These are phyloP conservation scores for Teunomyces aglyptinius DNA, from an alignment of 805 yeast genomes.

Conservation along the genomic window DNA sequence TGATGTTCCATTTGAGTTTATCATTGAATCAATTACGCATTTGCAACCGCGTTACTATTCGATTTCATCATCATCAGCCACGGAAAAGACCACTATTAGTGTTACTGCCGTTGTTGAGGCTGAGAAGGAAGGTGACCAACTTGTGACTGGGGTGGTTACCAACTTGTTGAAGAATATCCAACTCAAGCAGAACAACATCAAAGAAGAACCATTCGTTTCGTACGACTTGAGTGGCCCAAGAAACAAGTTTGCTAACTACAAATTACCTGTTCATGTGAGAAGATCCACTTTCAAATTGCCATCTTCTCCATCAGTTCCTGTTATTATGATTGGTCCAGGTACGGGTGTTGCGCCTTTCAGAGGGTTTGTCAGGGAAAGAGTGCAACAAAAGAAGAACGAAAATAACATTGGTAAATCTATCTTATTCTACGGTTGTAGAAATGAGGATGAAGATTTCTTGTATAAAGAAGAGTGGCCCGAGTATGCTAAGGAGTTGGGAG, in stretches of 20 bases:
- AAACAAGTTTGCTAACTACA: slow-evolving; percentile 46
- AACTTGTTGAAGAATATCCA: slow-evolving; percentile 78
- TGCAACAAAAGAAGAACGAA: slow-evolving; percentile 41
- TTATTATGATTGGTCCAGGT: slow-evolving; percentile 95
- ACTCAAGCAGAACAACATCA: slow-evolving; percentile 47
- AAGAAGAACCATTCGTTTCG: slow-evolving; percentile 44
- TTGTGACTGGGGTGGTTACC: slow-evolving; percentile 85
- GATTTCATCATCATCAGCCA: slow-evolving; percentile 82
- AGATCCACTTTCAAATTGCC: slow-evolving; percentile 95
- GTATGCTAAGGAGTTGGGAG: slow-evolving; percentile 60
- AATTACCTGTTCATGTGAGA: slow-evolving; percentile 88
- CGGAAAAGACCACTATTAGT: slow-evolving; percentile 72
- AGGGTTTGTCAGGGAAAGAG: slow-evolving; percentile 89
- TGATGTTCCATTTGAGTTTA: slow-evolving; percentile 75
- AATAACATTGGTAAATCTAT: slow-evolving; percentile 62
- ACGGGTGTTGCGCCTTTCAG: slow-evolving; percentile 99
- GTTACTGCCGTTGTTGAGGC: slow-evolving; percentile 93
- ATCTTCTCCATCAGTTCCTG: slow-evolving; percentile 74
- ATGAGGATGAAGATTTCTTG: slow-evolving; percentile 72
- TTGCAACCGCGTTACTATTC: slow-evolving; percentile 95
- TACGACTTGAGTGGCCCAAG: slow-evolving; percentile 89
- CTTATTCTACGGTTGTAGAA: slow-evolving; percentile 87
- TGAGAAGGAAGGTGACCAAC: slow-evolving; percentile 25
- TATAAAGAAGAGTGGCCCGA: slow-evolving; percentile 89
- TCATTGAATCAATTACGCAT: slow-evolving; percentile 76